Conservation (phyloP, 176 grass and related monocot genomes). For the Paspalum vaginatum region DNA sequence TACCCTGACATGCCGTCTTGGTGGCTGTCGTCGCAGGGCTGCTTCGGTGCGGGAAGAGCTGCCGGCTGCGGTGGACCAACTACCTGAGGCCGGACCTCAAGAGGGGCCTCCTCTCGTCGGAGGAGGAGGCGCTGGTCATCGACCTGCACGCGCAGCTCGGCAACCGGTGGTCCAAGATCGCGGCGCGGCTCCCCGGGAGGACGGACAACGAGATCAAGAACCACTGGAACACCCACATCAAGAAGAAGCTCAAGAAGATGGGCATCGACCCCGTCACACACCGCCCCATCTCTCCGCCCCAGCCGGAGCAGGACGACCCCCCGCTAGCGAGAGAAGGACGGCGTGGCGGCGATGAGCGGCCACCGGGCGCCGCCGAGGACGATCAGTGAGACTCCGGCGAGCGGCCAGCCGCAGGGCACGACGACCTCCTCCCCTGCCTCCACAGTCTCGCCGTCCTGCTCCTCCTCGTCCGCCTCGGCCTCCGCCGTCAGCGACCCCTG, state of each 20-base stretch:
- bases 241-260: slow-evolving; percentile 95
- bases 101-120: slow-evolving; percentile 67
- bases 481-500: slow-evolving; percentile 34
- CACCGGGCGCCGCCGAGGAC: not conserved
- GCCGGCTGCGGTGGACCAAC: slow-evolving; percentile 91
- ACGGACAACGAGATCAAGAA: slow-evolving; percentile 99
- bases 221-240: slow-evolving; percentile 98
- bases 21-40: slow-evolving; percentile 41
- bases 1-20: not conserved
- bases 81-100: slow-evolving; percentile 95
- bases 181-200: slow-evolving; percentile 76
- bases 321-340: not conserved
- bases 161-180: slow-evolving; percentile 98
- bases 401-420: slow-evolving; percentile 15
- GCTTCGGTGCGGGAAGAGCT: slow-evolving; percentile 94
- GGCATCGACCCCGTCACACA: slow-evolving; percentile 84
- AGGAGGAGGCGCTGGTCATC: slow-evolving; percentile 78
- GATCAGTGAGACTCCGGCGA: not conserved
- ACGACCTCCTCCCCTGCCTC: slow-evolving; percentile 8
- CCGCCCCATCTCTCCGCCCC: not conserved
- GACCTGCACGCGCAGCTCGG: slow-evolving; percentile 91
- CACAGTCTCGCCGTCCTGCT: slow-evolving; percentile 45
- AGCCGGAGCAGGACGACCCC: not conserved
- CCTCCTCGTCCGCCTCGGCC: slow-evolving; percentile 43
- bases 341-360: not conserved